Evolutionary conservation across 2,329 filamentous ascomycete genomes (phyloP), one percentile per base, ranked within the genome.

Genomic region (Penicillium nordicum): DNA sequence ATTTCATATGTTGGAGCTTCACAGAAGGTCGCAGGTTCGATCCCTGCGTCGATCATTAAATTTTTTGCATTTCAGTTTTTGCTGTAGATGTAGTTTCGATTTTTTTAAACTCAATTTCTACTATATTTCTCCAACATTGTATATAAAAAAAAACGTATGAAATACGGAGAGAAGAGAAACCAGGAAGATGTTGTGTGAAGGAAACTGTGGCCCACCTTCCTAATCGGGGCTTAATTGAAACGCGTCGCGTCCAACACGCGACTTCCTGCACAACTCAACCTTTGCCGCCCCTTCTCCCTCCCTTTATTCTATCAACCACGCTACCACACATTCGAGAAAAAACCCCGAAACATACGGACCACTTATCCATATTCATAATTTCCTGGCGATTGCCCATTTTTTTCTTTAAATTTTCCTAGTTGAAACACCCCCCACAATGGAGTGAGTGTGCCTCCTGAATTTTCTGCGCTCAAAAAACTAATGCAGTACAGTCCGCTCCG

Each of bases 401-500:
- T 30, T 48, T 16, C 10, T 30, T 23, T 14, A 0, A 30, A 50
- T 37, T 25, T 53, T 41, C 37, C 56, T n/a, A 49, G 57, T 50
- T 47, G 36, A 58, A 53, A 30, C 49, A 14, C 53, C 55, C 64
- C 58, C 66, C 65, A 71, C 50, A 66, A 70, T 69, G 66, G 67
- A 67, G 68, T 73, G 59, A 64, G 68, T 62, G 45, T 47, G 14
- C 12, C 18, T 25, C 12, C 29, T 44, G 38, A 51, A 44, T 40
- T 46, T 51, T 49, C 45, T 57, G 53, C 44, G 30, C 16, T 14
- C 45, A 47, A 48, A 49, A 43, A 48, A 25, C 60, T 65, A 60
- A 65, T 37, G 23, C 51, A 25, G 16, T 25, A 7, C 44, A 66
- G 64, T 59, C 92, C 92, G 72, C 82, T 95, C 59, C 87, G 88